Evolutionary conservation across 2,329 filamentous ascomycete species (phyloP).

Genomic region (Pestalotiopsis sp.): DNA sequence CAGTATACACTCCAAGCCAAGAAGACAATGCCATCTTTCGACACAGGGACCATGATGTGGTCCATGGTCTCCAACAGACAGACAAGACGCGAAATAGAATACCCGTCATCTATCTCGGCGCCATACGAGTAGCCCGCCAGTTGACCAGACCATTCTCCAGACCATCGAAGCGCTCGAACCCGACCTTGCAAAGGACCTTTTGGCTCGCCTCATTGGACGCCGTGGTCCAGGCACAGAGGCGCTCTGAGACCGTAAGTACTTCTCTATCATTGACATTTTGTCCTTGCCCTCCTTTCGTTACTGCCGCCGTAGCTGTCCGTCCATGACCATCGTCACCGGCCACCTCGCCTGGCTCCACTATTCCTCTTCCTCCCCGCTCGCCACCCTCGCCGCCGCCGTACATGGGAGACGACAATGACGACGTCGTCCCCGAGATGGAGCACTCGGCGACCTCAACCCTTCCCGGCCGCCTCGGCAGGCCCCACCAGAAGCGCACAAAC

Average conservation of each 20-base stretch:
- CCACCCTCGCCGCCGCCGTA: too few relatives aligned
- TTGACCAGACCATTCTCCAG: not conserved
- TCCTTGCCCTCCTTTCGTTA: not conserved
- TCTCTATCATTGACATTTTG: not conserved
- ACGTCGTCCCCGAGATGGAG: not conserved
- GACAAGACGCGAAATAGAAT: too few relatives aligned
- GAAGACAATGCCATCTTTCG: too few relatives aligned
- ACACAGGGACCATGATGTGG: not conserved
- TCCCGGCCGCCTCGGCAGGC: not conserved
- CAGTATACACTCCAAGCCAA: too few relatives aligned
- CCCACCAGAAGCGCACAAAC: constrained; percentile 10
- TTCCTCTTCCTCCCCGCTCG: too few relatives aligned
- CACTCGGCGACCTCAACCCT: not conserved
- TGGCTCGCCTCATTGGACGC: constrained; percentile 21
- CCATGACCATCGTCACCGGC: not conserved
- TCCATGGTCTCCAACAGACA: too few relatives aligned
- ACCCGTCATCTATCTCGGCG: too few relatives aligned
- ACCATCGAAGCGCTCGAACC: constrained; percentile 22
- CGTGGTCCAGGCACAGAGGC: constrained; percentile 22
- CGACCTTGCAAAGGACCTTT: constrained; percentile 26
- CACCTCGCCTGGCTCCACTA: not conserved
- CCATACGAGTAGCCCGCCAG: not conserved
- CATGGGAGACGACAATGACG: not conserved
- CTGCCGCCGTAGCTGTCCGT: too few relatives aligned
- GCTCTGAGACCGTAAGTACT: not conserved